These are phyloP conservation scores for Thermochaetoides thermophila DNA, from an alignment of 495 filamentous ascomycete species.

Conservation along the genomic window DNA sequence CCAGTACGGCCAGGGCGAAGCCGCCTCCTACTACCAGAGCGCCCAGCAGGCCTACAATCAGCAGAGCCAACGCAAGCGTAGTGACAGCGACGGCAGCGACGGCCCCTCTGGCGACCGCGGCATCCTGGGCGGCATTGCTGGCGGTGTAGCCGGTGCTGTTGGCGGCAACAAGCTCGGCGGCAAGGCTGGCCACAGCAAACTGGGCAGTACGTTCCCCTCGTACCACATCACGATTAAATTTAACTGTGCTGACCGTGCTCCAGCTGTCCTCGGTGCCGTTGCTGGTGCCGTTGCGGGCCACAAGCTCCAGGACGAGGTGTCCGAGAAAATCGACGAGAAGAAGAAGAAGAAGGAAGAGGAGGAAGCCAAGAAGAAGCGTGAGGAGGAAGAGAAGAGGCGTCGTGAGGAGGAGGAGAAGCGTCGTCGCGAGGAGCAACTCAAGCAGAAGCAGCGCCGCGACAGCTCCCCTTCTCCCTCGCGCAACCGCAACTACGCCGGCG, in stretches of 20 bases:
- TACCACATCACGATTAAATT: neutral
- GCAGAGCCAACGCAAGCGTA: too few species aligned
- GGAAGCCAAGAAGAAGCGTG: slow-evolving; percentile 4
- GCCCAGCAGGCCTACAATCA: neutral
- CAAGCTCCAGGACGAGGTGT: slow-evolving; percentile 23
- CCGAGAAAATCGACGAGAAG: slow-evolving; percentile 23
- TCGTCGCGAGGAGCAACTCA: slow-evolving; percentile 1
- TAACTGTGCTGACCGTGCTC: neutral
- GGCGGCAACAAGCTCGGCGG: slow-evolving; percentile 22
- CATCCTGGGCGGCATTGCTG: slow-evolving; percentile 19
- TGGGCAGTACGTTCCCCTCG: slow-evolving; percentile 6
- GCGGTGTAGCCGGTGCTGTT: slow-evolving; percentile 19
- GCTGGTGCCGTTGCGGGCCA: slow-evolving; percentile 23
- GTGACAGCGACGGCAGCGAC: too few species aligned
- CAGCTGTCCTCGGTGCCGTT: slow-evolving; percentile 18
- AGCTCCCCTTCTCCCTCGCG: neutral
- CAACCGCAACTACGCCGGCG: slow-evolving; percentile 13
- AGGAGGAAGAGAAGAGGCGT: slow-evolving; percentile 6
- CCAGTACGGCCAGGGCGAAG: too few species aligned
- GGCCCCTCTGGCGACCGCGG: slow-evolving; percentile 21
- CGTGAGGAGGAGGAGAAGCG: slow-evolving; percentile 3
- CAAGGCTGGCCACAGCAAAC: slow-evolving; percentile 19
- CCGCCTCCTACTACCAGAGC: neutral
- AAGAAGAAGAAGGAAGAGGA: slow-evolving; percentile 7
- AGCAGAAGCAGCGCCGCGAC: neutral